Evolutionary conservation across 441 rosid genomes (phyloP).

Genomic region (Daphne laureola): DNA sequence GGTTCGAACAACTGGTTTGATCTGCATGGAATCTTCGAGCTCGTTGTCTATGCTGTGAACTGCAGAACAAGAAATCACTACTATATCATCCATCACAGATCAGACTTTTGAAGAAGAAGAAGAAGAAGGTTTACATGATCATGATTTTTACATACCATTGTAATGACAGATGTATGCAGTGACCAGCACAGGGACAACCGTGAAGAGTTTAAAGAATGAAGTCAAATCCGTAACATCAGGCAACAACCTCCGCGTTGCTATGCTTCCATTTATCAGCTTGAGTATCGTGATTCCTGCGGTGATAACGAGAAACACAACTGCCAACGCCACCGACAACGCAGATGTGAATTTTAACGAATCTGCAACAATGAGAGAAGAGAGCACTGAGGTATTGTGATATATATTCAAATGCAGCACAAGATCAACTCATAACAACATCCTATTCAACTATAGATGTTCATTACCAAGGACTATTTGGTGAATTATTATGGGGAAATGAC

Average conservation of each 20-base stretch:
- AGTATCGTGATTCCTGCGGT: slow-evolving; percentile 24
- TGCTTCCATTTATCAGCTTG: slow-evolving; percentile 15
- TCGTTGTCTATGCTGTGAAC: slow-evolving; percentile 71
- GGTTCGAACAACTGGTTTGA: slow-evolving; percentile 46
- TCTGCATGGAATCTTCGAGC: slow-evolving; percentile 46
- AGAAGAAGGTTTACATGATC: too few species aligned
- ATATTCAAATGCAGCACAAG: too few species aligned
- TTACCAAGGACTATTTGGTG: too few species aligned
- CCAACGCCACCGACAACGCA: slow-evolving; percentile 32
- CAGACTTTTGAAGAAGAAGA: too few species aligned
- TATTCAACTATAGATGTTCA: too few species aligned
- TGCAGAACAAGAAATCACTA: slow-evolving; percentile 5
- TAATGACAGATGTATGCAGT: slow-evolving; percentile 36
- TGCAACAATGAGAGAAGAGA: slow-evolving; percentile 9
- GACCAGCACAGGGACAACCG: slow-evolving; percentile 39
- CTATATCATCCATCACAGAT: slow-evolving; percentile 5
- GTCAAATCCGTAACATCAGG: slow-evolving; percentile 25
- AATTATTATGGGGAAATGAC: too few species aligned
- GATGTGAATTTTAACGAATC: slow-evolving; percentile 40
- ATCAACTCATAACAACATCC: too few species aligned
- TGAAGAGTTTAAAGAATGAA: slow-evolving; percentile 32
- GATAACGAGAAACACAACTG: slow-evolving; percentile 29
- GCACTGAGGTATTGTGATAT: not conserved
- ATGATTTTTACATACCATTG: slow-evolving; percentile 22
- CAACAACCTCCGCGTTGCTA: slow-evolving; percentile 25